Conservation (phyloP, 2,329 filamentous ascomycete species). For the Colletotrichum sp. region DNA sequence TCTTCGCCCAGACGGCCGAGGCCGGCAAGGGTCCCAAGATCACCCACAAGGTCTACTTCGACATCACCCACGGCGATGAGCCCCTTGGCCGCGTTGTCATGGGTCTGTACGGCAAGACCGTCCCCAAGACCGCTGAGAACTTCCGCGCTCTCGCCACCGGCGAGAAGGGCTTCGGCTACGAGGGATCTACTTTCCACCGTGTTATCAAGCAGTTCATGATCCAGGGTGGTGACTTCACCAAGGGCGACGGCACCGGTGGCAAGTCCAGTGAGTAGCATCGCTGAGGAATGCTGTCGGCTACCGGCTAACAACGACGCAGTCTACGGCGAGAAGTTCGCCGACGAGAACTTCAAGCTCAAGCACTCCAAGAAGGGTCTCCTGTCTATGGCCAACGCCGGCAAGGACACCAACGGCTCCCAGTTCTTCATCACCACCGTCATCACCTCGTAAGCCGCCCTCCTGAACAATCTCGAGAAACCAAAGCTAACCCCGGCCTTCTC, state of each 20-base stretch:
- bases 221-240: conserved; percentile 89
- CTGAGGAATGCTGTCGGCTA: not conserved
- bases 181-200: conserved; percentile 85
- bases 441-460: conserved; percentile 64
- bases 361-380: conserved; percentile 85
- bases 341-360: conserved; percentile 96
- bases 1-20: conserved; percentile 76
- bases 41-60: conserved; percentile 93
- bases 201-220: conserved; percentile 94
- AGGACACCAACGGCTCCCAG: conserved; percentile 87
- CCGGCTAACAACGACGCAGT: conserved; percentile 47
- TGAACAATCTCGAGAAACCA: not conserved
- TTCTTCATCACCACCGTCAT: conserved; percentile 90
- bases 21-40: conserved; percentile 91
- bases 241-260: conserved; percentile 80
- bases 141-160: conserved; percentile 83
- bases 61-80: conserved; percentile 79
- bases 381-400: conserved; percentile 85
- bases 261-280: conserved; percentile 71
- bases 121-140: conserved; percentile 77
- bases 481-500: conserved; percentile 3
- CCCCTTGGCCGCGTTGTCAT: conserved; percentile 77
- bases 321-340: conserved; percentile 82
- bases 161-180: conserved; percentile 85
- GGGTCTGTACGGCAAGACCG: conserved; percentile 86